Conservation (phyloP, 2,329 filamentous ascomycete species). For the Allantophomopsis lycopodina region DNA sequence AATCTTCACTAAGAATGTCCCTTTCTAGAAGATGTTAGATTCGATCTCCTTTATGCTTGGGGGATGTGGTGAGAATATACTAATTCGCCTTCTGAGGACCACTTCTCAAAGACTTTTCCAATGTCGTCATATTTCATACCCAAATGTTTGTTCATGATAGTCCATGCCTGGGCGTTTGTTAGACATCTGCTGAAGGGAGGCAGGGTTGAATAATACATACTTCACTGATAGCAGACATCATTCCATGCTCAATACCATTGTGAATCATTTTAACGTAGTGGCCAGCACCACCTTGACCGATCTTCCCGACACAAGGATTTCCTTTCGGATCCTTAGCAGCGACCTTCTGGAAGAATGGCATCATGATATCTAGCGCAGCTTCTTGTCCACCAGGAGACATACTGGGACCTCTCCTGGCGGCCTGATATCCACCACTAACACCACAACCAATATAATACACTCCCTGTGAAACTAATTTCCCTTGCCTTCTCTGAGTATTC, state of each 20-base stretch:
- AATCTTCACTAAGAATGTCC: slow-evolving; percentile 50
- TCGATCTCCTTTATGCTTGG: no score
- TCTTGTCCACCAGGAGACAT: slow-evolving; percentile 51
- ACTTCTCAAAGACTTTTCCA: slow-evolving; percentile 40
- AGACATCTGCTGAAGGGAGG: no score
- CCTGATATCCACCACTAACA: slow-evolving; percentile 57
- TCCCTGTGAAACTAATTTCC: slow-evolving; percentile 37
- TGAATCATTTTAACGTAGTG: slow-evolving; percentile 70
- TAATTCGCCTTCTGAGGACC: slow-evolving; percentile 45
- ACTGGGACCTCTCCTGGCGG: slow-evolving; percentile 50
- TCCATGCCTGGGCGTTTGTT: slow-evolving; percentile 30
- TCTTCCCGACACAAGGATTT: slow-evolving; percentile 42
- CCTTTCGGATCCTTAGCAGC: slow-evolving; percentile 48
- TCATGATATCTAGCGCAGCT: slow-evolving; percentile 38
- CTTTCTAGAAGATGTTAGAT: slow-evolving; percentile 13
- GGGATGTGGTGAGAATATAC: slow-evolving; percentile 13
- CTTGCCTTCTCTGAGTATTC: slow-evolving; percentile 49
- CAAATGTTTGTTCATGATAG: slow-evolving; percentile 42
- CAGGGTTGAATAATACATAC: no score
- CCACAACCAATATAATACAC: slow-evolving; percentile 56
- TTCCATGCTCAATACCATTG: slow-evolving; percentile 61
- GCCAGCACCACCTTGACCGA: slow-evolving; percentile 49
- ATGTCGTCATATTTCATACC: slow-evolving; percentile 46
- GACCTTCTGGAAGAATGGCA: slow-evolving; percentile 46
- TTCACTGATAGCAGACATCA: slow-evolving; percentile 51